Evolutionary conservation across 805 yeast genomes (phyloP).

Genomic region (Zygoascus flipseniorum): DNA sequence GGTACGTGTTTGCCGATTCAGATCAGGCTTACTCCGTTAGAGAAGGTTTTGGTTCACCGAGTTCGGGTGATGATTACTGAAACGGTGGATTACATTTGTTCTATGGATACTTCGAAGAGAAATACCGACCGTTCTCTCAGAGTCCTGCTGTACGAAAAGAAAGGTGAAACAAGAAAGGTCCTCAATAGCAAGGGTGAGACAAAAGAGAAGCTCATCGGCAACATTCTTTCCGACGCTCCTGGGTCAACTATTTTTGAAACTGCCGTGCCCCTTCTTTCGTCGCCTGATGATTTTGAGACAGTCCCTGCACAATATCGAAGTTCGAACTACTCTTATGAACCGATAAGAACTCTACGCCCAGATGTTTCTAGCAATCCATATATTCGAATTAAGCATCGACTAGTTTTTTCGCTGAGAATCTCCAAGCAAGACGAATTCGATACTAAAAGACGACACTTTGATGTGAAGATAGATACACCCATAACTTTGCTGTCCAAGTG

Average conservation of each 20-base stretch:
- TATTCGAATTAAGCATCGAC: conserved; percentile 91
- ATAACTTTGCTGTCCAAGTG: conserved; percentile 52
- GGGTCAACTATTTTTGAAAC: conserved; percentile 4
- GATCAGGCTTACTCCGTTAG: conserved; percentile 76
- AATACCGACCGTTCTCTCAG: conserved; percentile 27
- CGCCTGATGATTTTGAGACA: conserved; percentile 3
- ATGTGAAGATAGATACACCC: conserved; percentile 91
- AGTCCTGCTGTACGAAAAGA: conserved; percentile 61
- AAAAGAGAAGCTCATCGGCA: conserved; percentile 7
- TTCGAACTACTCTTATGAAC: neutral
- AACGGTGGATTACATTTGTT: conserved; percentile 79
- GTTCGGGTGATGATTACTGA: conserved; percentile 80
- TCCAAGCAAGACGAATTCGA: conserved; percentile 44
- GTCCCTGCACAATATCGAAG: conserved; percentile 1
- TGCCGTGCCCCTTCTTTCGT: conserved; percentile 10
- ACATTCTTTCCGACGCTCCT: conserved; percentile 1
- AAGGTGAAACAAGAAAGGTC: conserved; percentile 16
- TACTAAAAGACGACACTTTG: conserved; percentile 77
- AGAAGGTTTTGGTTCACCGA: conserved; percentile 80
- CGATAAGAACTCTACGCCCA: conserved; percentile 45
- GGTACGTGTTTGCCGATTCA: conserved; percentile 80
- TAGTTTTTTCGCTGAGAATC: conserved; percentile 74
- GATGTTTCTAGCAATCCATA: conserved; percentile 63
- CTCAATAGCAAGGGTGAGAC: neutral
- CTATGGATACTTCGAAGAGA: conserved; percentile 82